Evolutionary conservation across 2,329 filamentous ascomycete genomes (phyloP).

Genomic region (Aspergillus pseudoterreus): DNA sequence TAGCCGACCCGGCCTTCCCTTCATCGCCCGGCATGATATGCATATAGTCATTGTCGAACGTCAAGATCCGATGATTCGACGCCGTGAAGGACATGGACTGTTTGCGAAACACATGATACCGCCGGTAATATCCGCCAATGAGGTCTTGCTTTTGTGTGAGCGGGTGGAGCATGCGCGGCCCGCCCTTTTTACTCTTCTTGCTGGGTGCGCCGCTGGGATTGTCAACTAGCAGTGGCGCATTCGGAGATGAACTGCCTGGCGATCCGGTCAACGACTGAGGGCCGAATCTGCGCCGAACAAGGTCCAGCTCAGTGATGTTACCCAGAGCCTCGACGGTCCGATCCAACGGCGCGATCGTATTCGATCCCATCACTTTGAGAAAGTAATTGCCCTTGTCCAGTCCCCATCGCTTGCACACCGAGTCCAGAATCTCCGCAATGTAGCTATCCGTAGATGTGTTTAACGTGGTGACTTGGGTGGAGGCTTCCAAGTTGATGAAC

Average conservation of each 20-base stretch:
- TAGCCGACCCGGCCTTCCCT: conserved; percentile 52
- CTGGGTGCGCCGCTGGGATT: conserved; percentile 23
- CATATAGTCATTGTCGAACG: conserved; percentile 64
- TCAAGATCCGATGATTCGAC: conserved; percentile 57
- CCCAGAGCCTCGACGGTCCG: conserved; percentile 63
- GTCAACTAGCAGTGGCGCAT: conserved; percentile 59
- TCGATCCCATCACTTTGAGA: conserved; percentile 60
- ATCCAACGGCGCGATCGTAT: conserved; percentile 61
- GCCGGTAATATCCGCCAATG: conserved; percentile 53
- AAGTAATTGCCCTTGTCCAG: conserved; percentile 63
- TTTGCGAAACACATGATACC: conserved; percentile 62
- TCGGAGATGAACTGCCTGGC: conserved; percentile 60
- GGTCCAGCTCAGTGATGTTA: conserved; percentile 57
- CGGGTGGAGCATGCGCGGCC: conserved; percentile 41
- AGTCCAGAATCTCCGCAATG: conserved; percentile 64
- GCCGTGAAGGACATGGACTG: conserved; percentile 63
- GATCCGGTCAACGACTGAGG: conserved; percentile 55
- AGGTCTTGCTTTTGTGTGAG: conserved; percentile 47
- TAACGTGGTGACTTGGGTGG: conserved; percentile 50
- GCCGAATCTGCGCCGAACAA: conserved; percentile 60
- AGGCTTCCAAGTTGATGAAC: conserved; percentile 58
- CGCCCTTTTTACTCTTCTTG: conserved; percentile 43
- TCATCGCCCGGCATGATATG: conserved; percentile 59
- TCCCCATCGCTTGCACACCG: conserved; percentile 58
- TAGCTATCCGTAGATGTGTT: conserved; percentile 63